Evolutionary conservation across 305 asterid genomes (phyloP).

Genomic region (Fraxinus sp.): DNA sequence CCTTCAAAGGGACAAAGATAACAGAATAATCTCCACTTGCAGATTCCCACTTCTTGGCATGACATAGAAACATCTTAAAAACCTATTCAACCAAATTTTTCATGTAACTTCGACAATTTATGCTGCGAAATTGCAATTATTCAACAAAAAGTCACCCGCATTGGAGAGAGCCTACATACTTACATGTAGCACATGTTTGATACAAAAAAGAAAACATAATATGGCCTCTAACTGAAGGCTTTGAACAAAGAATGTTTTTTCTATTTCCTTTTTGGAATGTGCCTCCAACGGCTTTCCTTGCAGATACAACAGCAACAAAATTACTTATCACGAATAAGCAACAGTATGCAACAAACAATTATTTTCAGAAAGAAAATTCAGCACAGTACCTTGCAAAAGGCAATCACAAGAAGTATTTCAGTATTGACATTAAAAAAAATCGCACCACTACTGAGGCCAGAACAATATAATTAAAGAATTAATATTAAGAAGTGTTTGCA

Average conservation of each 20-base stretch:
- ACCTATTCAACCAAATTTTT: background rate
- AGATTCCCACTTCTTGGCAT: background rate
- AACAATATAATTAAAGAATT: background rate
- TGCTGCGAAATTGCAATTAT: background rate
- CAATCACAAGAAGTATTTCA: background rate
- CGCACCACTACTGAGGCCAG: background rate
- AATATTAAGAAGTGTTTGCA: background rate
- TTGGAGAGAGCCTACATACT: background rate
- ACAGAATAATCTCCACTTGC: background rate
- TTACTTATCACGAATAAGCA: background rate
- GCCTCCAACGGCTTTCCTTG: background rate
- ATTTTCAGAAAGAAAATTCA: slow-evolving; percentile 9
- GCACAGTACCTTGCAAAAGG: background rate
- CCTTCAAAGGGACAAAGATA: background rate
- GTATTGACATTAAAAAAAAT: background rate
- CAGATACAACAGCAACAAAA: background rate
- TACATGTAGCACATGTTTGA: background rate
- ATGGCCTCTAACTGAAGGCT: background rate
- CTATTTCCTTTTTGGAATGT: background rate
- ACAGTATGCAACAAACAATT: background rate
- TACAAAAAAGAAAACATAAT: background rate
- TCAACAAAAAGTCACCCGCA: background rate
- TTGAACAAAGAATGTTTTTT: background rate
- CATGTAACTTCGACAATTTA: background rate
- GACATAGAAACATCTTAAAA: background rate